These are phyloP conservation scores for Rasamsonia emersonii DNA, from an alignment of 2,329 filamentous ascomycete genomes.

Conservation along the genomic window DNA sequence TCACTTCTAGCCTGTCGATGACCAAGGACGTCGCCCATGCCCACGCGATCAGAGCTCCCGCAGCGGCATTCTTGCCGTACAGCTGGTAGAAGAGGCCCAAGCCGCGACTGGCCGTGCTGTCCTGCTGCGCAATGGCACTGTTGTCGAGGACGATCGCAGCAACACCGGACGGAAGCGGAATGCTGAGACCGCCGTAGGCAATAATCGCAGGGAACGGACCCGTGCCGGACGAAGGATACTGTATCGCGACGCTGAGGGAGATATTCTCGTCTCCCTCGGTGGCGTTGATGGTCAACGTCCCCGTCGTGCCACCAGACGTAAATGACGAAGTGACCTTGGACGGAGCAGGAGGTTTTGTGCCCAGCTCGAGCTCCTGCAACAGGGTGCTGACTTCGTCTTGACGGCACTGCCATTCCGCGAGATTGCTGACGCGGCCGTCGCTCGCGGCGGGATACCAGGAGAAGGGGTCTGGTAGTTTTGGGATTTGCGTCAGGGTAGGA, in stretches of 20 bases:
- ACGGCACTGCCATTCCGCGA: too few species aligned
- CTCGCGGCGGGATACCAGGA: too few species aligned
- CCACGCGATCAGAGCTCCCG: slow-evolving; percentile 54
- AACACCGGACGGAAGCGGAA: slow-evolving; percentile 48
- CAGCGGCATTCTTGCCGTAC: slow-evolving; percentile 47
- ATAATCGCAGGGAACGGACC: slow-evolving; percentile 51
- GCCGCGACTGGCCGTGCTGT: slow-evolving; percentile 39
- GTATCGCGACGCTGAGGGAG: not conserved
- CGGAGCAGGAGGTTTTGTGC: too few species aligned
- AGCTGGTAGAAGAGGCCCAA: slow-evolving; percentile 52
- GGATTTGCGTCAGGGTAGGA: too few species aligned
- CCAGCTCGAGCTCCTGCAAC: too few species aligned
- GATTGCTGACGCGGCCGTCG: too few species aligned
- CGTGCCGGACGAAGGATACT: slow-evolving; percentile 21
- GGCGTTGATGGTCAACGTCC: not conserved
- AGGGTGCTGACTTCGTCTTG: too few species aligned
- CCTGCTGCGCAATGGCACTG: slow-evolving; percentile 48
- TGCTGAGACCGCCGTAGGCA: slow-evolving; percentile 45
- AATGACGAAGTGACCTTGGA: too few species aligned
- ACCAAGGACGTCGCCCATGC: slow-evolving; percentile 55
- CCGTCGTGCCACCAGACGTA: too few species aligned
- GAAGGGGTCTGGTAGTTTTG: too few species aligned
- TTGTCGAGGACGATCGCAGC: slow-evolving; percentile 54
- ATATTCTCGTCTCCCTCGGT: not conserved
- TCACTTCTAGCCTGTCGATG: slow-evolving; percentile 50